These are phyloP conservation scores for Moniliophthora roreri DNA, from an alignment of 1,284 basidiomycete genomes.

Conservation along the genomic window DNA sequence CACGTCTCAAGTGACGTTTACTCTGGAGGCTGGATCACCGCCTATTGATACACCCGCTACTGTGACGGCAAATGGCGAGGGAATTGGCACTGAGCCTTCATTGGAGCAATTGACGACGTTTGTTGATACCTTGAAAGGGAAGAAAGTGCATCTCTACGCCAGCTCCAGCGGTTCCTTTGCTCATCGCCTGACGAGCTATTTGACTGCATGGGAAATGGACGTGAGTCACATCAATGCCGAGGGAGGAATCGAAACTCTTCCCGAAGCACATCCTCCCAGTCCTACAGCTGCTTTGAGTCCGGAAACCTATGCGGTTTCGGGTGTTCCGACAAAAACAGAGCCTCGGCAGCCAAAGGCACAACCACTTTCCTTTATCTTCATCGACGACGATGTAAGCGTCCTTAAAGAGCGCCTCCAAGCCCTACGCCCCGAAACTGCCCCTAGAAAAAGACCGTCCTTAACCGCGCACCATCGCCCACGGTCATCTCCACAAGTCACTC, in stretches of 20 bases:
- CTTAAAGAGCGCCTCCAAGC: conserved; percentile 71
- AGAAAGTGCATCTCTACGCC: conserved; percentile 80
- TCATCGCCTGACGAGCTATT: conserved; percentile 85
- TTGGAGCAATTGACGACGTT: conserved; percentile 77
- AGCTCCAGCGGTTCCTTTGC: conserved; percentile 83
- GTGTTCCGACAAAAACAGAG: conserved; percentile 20
- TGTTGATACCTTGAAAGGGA: conserved; percentile 78
- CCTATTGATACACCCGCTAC: conserved; percentile 35
- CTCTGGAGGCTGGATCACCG: conserved; percentile 53
- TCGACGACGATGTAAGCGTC: conserved; percentile 85
- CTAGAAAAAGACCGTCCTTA: conserved; percentile 75
- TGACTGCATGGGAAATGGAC: conserved; percentile 94
- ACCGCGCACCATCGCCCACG: conserved; percentile 68
- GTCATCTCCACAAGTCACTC: conserved; percentile 75
- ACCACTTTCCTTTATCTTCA: conserved; percentile 68
- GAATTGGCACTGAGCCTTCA: conserved; percentile 66
- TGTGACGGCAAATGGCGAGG: conserved; percentile 35
- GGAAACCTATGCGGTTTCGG: conserved; percentile 12
- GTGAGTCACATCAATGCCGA: conserved; percentile 79
- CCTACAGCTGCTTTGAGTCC: conserved; percentile 7
- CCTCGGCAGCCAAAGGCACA: conserved; percentile 23
- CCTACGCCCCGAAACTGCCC: conserved; percentile 54
- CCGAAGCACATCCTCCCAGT: conserved; percentile 17
- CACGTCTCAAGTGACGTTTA: conserved; percentile 54
- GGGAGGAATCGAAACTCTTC: conserved; percentile 42